These are phyloP conservation scores for Aspergillus ellipticus DNA, from an alignment of 495 filamentous ascomycete species.

Conservation along the genomic window DNA sequence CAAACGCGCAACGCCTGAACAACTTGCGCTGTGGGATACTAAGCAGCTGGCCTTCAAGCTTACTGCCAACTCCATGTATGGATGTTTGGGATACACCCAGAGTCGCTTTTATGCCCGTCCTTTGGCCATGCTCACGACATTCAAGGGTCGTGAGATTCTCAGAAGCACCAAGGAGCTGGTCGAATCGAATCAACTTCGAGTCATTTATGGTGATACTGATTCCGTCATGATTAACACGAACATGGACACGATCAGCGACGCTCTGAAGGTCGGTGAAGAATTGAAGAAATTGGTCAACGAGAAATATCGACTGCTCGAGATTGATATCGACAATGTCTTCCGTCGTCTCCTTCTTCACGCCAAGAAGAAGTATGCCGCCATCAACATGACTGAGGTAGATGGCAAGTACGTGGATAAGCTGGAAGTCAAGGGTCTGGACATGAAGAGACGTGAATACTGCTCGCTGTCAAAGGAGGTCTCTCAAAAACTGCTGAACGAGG, in stretches of 20 bases:
- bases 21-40: conserved; percentile 95
- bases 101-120: conserved; percentile 96
- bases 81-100: conserved; percentile 91
- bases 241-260: conserved; percentile 86
- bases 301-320: conserved; percentile 83
- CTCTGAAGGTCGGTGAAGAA: conserved; percentile 79
- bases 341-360: conserved; percentile 88
- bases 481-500: conserved; percentile 73
- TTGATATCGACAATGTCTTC: conserved; percentile 98
- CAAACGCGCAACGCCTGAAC: conserved; percentile 76
- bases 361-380: conserved; percentile 99
- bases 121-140: conserved; percentile 91
- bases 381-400: conserved; percentile 85
- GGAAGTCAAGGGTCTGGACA: conserved; percentile 97
- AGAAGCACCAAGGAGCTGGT: conserved; percentile 91
- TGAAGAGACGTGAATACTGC: conserved; percentile 96
- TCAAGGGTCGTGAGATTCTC: conserved; percentile 96
- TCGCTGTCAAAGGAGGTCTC: conserved; percentile 91
- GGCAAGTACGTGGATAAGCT: conserved; percentile 91
- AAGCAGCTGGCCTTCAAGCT: conserved; percentile 95
- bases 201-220: conserved; percentile 98
- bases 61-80: conserved; percentile 99
- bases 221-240: conserved; percentile 99
- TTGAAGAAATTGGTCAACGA: conserved; percentile 84
- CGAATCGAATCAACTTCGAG: conserved; percentile 78